Base-by-base conservation (phyloP, 345 rosid species). In the Barbarea vulgaris region DNA sequence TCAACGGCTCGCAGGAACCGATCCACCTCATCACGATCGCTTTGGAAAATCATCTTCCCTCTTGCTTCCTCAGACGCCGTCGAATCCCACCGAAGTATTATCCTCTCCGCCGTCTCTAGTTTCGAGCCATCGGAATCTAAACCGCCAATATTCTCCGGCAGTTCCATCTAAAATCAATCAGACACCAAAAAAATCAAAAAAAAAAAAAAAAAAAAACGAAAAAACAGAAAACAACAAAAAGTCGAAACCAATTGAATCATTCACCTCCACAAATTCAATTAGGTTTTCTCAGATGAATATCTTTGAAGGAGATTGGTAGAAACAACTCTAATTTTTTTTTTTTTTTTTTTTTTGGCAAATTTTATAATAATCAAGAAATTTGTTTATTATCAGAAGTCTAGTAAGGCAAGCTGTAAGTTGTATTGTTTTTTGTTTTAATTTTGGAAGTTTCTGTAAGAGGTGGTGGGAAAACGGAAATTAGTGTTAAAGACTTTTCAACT, bases 51-150 rank as follows among this genome's bases (percentile, higher is more conserved):
- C 98, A 91, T 94, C 82, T 76, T 91, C 66, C 88, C 96, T 13
- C 86, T 79, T 0, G 93, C 86, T 30, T 87, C 97, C 59, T 88
- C 98, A 3, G 96, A 89, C 3, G 88, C 80, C 5, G 96, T 67
- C 1, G 98, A 87, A 79, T 93, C 96, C 98, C 98, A 91, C 53
- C 94, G 79, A 4, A 88, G 88, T 72, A 93, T 91, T 47, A 93
- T 84, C 80, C 72, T 81, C 87, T 91, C 84, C 10, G 98, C 98
- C 66, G 82, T 78, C 54, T 86, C 89, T 13, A 86, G 81, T 17
- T 47, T 77, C 58, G 19, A 61, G 4, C 39, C 78, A 42, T 17
- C 78, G 44, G 57, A 39, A 67, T 54, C 59, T 44, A 62, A 52
- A 65, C 63, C 69, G 37, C 60, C 62, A 19, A 33, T 72, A 31